A percentile compares a stretch with the other conserved stretches of the same genome.
Conservation (phyloP, 2,329 filamentous ascomycete genomes). For the Phialophora tarda region DNA sequence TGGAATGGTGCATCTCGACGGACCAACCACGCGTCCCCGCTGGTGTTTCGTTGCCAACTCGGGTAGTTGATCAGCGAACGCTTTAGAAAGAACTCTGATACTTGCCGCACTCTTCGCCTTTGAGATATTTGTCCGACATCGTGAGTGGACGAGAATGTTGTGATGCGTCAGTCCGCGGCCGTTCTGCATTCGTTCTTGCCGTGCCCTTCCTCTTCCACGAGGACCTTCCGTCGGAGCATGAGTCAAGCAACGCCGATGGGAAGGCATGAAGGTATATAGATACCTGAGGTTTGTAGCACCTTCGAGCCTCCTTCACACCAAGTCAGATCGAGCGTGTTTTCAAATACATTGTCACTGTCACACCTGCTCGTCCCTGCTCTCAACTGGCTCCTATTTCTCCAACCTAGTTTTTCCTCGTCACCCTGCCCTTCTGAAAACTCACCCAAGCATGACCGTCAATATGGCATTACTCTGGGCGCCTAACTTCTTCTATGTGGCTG, state of each 20-base stretch:
- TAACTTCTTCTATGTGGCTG: slow-evolving; percentile 26
- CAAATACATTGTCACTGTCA: slow-evolving; percentile 3
- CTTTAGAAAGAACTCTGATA: background rate
- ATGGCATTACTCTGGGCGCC: slow-evolving; percentile 18
- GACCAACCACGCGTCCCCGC: background rate
- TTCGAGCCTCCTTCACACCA: background rate
- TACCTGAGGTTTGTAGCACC: background rate
- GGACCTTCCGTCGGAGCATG: slow-evolving; percentile 1
- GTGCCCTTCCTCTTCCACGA: background rate
- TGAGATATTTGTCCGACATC: background rate
- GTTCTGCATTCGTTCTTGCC: slow-evolving; percentile 5
- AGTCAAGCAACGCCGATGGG: background rate
- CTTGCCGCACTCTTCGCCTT: background rate
- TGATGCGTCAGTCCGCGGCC: slow-evolving; percentile 6
- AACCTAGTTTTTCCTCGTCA: background rate
- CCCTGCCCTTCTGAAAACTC: background rate
- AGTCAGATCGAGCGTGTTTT: background rate
- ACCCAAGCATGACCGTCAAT: background rate
- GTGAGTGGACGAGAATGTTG: background rate
- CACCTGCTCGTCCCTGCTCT: background rate
- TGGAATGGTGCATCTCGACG: background rate
- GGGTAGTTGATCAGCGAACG: background rate
- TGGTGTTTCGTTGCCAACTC: background rate
- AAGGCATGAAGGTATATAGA: background rate
- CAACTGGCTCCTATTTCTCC: background rate